These are phyloP conservation scores for Ceratocystis cubensis DNA, from an alignment of 2,329 filamentous ascomycete species.

Conservation along the genomic window DNA sequence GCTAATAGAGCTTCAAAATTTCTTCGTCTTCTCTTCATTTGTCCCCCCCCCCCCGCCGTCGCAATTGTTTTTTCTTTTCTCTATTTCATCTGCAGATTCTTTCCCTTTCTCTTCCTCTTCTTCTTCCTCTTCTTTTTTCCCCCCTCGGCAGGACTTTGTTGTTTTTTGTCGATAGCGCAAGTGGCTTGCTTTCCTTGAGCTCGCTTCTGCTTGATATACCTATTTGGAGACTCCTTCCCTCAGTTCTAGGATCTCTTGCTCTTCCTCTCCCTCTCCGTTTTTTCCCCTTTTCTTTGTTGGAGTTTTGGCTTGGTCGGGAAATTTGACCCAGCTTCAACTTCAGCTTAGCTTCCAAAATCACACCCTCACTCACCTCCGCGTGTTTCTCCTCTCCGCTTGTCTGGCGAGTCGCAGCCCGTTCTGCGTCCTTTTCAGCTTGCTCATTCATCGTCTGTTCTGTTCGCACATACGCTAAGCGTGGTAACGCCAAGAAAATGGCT, in stretches of 20 bases:
- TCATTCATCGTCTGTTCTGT: constrained; percentile 30
- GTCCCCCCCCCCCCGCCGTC: constrained; percentile 15
- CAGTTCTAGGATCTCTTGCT: background rate
- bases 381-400: constrained; percentile 39
- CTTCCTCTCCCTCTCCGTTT: constrained; percentile 1
- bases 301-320: constrained; percentile 9
- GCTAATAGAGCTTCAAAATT: constrained; percentile 28
- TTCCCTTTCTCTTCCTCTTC: constrained; percentile 10
- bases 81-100: constrained; percentile 17
- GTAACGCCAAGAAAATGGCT: constrained; percentile 62
- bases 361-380: constrained; percentile 31
- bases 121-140: constrained; percentile 11
- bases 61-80: constrained; percentile 2
- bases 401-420: constrained; percentile 48
- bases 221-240: background rate
- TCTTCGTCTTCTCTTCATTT: constrained; percentile 25
- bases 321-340: constrained; percentile 13
- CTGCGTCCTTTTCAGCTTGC: constrained; percentile 36
- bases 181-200: background rate
- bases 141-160: constrained; percentile 20
- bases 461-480: constrained; percentile 43
- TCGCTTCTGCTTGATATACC: background rate
- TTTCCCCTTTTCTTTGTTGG: background rate
- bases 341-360: constrained; percentile 16
- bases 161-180: constrained; percentile 20